Evolutionary conservation across 2,329 filamentous ascomycete species (phyloP).

Genomic region (Emergomyces orientalis): DNA sequence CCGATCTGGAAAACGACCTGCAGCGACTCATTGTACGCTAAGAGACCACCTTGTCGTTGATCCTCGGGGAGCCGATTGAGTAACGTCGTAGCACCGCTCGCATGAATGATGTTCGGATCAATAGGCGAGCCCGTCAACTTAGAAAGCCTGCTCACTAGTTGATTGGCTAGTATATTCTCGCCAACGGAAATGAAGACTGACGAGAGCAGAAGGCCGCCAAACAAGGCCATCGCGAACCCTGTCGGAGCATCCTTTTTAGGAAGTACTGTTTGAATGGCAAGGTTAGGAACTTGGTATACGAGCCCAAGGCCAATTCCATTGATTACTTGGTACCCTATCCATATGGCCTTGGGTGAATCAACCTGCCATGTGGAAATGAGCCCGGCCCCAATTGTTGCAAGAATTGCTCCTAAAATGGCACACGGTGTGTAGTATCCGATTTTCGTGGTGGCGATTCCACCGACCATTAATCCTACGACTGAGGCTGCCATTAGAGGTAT

Average conservation of each 20-base stretch:
- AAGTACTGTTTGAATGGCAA: not conserved
- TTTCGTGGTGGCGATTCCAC: too few species aligned
- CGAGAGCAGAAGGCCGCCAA: not conserved
- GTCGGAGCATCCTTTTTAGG: not conserved
- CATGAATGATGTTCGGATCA: not conserved
- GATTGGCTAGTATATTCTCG: not conserved
- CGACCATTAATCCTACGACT: too few species aligned
- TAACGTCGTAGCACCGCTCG: not conserved
- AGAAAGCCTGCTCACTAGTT: not conserved
- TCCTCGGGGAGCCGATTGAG: not conserved
- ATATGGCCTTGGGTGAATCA: too few species aligned
- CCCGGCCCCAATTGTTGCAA: too few species aligned
- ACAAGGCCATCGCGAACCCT: not conserved
- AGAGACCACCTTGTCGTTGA: not conserved
- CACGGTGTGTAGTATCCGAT: too few species aligned
- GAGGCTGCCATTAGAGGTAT: too few species aligned
- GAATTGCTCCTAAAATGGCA: too few species aligned
- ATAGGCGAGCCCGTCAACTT: not conserved
- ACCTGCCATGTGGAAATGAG: too few species aligned
- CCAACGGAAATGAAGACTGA: not conserved
- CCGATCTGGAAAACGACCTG: not conserved
- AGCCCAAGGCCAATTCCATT: too few species aligned
- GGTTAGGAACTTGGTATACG: too few species aligned
- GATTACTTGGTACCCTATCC: too few species aligned
- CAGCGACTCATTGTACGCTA: not conserved